Evolutionary conservation across 2,329 filamentous ascomycete species (phyloP).

Genomic region (Phaeoacremonium minimum): DNA sequence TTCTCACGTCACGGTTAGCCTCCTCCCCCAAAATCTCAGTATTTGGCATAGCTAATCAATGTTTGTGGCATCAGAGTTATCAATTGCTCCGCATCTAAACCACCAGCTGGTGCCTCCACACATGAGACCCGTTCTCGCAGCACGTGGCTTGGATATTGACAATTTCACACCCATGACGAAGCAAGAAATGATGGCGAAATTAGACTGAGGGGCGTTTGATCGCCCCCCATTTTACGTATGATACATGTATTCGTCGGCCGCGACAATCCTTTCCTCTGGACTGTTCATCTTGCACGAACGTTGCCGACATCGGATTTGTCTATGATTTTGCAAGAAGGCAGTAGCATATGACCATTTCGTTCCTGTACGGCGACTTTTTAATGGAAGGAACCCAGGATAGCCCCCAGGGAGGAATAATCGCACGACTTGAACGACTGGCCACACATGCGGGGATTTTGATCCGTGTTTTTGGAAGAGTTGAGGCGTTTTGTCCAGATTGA

Average conservation of each 20-base stretch:
- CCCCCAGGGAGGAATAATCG: background rate
- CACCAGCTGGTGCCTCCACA: conserved; percentile 82
- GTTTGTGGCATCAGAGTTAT: conserved; percentile 71
- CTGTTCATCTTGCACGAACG: conserved; percentile 1
- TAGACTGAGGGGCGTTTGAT: conserved; percentile 71
- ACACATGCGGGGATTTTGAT: too few relatives aligned
- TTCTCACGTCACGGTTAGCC: conserved; percentile 87
- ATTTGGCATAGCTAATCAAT: conserved; percentile 15
- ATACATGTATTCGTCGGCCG: too few relatives aligned
- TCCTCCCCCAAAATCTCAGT: conserved; percentile 1
- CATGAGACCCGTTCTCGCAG: conserved; percentile 67
- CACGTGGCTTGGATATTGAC: conserved; percentile 85
- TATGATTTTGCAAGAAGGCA: too few relatives aligned
- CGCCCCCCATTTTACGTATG: too few relatives aligned
- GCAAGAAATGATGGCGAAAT: conserved; percentile 94
- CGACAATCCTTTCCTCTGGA: background rate
- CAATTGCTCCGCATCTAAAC: conserved; percentile 88
- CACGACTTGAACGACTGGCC: conserved; percentile 1
- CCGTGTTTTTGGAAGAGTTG: too few relatives aligned
- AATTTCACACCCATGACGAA: conserved; percentile 87
- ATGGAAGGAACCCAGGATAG: too few relatives aligned
- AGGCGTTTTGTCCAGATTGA: too few relatives aligned
- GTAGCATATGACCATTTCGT: too few relatives aligned
- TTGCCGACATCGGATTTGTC: conserved; percentile 3
- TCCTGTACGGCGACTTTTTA: too few relatives aligned